Evolutionary conservation across 768 basidiomycete species (phyloP).

Genomic region (Piloderma croceum): DNA sequence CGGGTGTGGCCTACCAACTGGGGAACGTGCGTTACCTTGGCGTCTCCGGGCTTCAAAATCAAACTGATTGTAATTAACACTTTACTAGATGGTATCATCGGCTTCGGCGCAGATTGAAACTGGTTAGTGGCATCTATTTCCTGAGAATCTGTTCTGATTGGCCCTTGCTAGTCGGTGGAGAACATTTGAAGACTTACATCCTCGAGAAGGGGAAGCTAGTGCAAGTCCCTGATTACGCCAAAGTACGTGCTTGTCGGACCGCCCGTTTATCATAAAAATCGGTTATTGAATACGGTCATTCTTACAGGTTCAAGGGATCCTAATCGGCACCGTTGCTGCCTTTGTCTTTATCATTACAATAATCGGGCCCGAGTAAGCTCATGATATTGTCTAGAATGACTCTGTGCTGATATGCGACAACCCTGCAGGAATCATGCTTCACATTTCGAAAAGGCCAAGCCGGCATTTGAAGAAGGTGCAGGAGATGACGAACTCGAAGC

Average conservation of each 20-base stretch:
- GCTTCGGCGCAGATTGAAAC: constrained; percentile 81
- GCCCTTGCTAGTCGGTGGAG: constrained; percentile 48
- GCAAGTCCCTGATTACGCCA: constrained; percentile 61
- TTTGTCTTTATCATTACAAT: constrained; percentile 73
- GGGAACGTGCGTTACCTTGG: constrained; percentile 45
- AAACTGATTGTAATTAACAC: not conserved
- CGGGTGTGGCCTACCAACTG: constrained; percentile 79
- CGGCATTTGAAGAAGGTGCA: constrained; percentile 74
- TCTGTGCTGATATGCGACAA: not conserved
- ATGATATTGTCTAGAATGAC: not conserved
- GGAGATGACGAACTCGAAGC: constrained; percentile 42
- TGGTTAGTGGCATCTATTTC: constrained; percentile 30
- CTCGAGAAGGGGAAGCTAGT: constrained; percentile 33
- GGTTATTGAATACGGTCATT: constrained; percentile 22
- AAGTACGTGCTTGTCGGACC: constrained; percentile 2
- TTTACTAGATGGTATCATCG: constrained; percentile 46
- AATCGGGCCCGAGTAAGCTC: constrained; percentile 70
- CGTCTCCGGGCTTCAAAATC: too few relatives aligned
- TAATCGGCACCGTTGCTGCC: constrained; percentile 76
- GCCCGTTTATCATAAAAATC: not conserved
- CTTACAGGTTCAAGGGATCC: constrained; percentile 68
- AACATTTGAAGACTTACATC: constrained; percentile 47
- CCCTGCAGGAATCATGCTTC: constrained; percentile 59
- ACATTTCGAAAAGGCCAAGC: constrained; percentile 79
- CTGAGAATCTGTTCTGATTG: constrained; percentile 31